Conservation (phyloP, 495 filamentous ascomycete genomes). For the Aspergillus olivimuriae region DNA sequence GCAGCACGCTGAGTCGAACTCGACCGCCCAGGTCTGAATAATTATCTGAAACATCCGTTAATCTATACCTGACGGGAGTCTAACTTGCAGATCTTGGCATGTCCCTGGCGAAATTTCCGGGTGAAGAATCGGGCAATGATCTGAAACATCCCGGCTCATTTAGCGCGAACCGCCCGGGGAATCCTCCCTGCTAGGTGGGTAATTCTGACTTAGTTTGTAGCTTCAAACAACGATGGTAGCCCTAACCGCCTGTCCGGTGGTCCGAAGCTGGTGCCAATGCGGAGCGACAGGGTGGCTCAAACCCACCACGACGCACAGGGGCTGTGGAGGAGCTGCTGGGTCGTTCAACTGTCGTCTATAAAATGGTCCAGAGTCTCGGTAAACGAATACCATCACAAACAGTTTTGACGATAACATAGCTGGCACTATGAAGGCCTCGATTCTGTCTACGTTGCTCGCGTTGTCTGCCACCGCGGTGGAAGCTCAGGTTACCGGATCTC, state of each 20-base stretch:
- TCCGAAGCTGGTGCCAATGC: not conserved
- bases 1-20: too few relatives aligned
- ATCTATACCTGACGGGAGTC: not conserved
- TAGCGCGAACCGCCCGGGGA: too few relatives aligned
- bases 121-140: not conserved
- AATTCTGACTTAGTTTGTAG: not conserved
- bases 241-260: too few relatives aligned
- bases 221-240: too few relatives aligned
- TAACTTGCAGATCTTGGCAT: not conserved
- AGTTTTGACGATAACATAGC: not conserved
- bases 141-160: not conserved
- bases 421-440: slow-evolving; percentile 1
- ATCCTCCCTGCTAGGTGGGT: not conserved
- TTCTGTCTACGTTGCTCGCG: not conserved
- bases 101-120: not conserved
- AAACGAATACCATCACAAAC: too few relatives aligned
- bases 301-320: too few relatives aligned
- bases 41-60: too few relatives aligned
- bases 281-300: too few relatives aligned
- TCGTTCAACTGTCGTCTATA: too few relatives aligned
- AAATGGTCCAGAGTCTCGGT: too few relatives aligned
- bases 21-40: too few relatives aligned
- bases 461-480: not conserved
- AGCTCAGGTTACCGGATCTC: slow-evolving; percentile 4
- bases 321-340: too few relatives aligned